Evolutionary conservation across 768 basidiomycete genomes (phyloP).

Genomic region (Amyloporia xantha): DNA sequence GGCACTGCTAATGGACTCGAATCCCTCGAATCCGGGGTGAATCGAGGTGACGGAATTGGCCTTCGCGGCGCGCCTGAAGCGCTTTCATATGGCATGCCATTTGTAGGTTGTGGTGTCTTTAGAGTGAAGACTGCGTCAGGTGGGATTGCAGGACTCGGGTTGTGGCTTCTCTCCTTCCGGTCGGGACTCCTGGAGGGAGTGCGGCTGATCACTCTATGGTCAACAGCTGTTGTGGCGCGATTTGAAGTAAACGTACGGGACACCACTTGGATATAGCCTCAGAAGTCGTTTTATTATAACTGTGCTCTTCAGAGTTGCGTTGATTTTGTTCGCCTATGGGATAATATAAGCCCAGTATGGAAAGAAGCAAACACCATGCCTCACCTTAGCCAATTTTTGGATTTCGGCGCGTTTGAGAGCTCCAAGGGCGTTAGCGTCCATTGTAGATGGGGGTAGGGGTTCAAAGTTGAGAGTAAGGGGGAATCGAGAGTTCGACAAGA

Average conservation of each 20-base stretch:
- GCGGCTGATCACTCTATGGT: background rate
- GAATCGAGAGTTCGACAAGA: background rate
- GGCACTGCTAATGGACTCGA: background rate
- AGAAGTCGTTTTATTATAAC: background rate
- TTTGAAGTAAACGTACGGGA: background rate
- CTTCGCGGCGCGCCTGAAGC: background rate
- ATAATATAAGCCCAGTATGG: background rate
- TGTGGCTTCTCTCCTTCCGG: background rate
- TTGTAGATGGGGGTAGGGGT: background rate
- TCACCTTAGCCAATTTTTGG: background rate
- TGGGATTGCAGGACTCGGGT: background rate
- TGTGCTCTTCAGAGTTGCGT: background rate
- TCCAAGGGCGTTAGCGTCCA: background rate
- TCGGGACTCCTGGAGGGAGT: background rate
- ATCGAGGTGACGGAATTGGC: background rate
- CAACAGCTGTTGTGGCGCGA: background rate
- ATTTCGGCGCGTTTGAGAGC: background rate
- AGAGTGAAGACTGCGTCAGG: background rate
- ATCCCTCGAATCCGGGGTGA: background rate
- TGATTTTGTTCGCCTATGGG: background rate
- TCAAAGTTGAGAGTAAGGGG: background rate
- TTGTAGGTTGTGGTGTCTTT: background rate
- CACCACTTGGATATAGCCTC: background rate
- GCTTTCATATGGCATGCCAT: background rate
- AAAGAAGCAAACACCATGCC: background rate